These are phyloP conservation scores for Bretschneidera sinensis DNA, from an alignment of 345 rosid genomes.

Conservation along the genomic window DNA sequence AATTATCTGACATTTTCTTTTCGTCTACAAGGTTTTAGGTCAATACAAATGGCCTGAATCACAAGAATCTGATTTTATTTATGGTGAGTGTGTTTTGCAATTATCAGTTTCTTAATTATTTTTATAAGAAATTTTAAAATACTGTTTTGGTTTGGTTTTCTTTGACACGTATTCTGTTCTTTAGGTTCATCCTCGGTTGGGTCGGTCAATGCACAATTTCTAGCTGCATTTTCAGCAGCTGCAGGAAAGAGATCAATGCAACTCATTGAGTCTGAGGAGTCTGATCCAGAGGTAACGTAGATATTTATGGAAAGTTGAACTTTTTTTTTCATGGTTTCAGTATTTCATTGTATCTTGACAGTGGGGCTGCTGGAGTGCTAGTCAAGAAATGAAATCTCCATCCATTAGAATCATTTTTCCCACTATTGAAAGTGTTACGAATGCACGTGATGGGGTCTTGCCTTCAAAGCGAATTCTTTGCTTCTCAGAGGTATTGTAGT, in stretches of 20 bases:
- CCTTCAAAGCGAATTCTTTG: conserved; percentile 71
- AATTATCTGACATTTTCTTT: conserved; percentile 12
- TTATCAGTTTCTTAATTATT: not conserved
- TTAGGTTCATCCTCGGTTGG: conserved; percentile 85
- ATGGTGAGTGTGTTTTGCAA: conserved; percentile 44
- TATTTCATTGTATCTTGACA: conserved; percentile 28
- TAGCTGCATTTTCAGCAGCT: conserved; percentile 80
- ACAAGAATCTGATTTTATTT: conserved; percentile 73
- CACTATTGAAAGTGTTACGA: conserved; percentile 76
- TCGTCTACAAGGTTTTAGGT: conserved; percentile 50
- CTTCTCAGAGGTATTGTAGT: conserved; percentile 70
- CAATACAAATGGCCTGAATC: conserved; percentile 81
- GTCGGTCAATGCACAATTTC: conserved; percentile 61
- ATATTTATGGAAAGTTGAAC: conserved; percentile 11
- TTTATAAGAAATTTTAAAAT: not conserved
- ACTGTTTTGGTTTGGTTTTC: not conserved
- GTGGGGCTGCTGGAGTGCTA: conserved; percentile 97
- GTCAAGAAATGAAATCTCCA: conserved; percentile 73
- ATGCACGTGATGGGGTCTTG: conserved; percentile 52
- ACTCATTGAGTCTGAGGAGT: conserved; percentile 71
- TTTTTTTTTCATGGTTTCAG: not conserved
- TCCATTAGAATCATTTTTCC: conserved; percentile 73
- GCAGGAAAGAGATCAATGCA: conserved; percentile 62
- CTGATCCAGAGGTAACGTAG: conserved; percentile 86
- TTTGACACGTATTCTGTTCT: conserved; percentile 17